Conservation (phyloP, 163 green algal species). For the Scenedesmus sp. region DNA sequence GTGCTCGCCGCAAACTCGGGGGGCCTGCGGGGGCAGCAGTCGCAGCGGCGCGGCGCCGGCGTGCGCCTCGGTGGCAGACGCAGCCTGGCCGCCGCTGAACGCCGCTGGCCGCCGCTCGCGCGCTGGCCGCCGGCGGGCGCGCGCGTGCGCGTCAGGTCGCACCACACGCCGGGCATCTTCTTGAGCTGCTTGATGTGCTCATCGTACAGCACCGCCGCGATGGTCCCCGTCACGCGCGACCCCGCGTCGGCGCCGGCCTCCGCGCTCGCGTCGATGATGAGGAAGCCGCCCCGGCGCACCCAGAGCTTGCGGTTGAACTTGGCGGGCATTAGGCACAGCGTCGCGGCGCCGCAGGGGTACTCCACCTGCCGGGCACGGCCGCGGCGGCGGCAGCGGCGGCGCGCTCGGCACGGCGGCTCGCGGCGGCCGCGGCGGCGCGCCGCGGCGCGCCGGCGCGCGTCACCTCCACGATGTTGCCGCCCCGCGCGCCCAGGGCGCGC, state of each 20-base stretch:
- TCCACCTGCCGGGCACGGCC: constrained; percentile 60
- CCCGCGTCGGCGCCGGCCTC: constrained; percentile 34
- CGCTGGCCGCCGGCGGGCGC: too few relatives aligned
- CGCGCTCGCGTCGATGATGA: constrained; percentile 63
- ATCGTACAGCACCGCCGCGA: constrained; percentile 67
- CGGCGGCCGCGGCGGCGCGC: too few relatives aligned
- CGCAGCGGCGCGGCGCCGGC: background rate
- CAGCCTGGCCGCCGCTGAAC: background rate
- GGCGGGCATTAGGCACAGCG: constrained; percentile 70
- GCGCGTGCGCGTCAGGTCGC: too few relatives aligned
- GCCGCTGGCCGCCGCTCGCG: too few relatives aligned
- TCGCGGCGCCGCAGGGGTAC: constrained; percentile 60
- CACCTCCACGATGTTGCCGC: constrained; percentile 81
- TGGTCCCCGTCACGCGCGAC: constrained; percentile 57
- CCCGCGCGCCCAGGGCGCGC: constrained; percentile 60
- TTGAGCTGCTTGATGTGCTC: constrained; percentile 75
- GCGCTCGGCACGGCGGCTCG: too few relatives aligned
- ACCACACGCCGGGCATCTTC: constrained; percentile 67
- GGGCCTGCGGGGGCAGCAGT: background rate
- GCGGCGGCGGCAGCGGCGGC: background rate
- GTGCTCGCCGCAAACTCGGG: background rate
- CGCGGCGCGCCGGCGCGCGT: too few relatives aligned
- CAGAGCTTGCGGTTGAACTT: constrained; percentile 84
- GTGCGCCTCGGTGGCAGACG: too few relatives aligned
- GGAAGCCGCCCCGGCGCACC: constrained; percentile 70